Conservation (phyloP, 176 grass and related monocot genomes). For the Triticum urartu region DNA sequence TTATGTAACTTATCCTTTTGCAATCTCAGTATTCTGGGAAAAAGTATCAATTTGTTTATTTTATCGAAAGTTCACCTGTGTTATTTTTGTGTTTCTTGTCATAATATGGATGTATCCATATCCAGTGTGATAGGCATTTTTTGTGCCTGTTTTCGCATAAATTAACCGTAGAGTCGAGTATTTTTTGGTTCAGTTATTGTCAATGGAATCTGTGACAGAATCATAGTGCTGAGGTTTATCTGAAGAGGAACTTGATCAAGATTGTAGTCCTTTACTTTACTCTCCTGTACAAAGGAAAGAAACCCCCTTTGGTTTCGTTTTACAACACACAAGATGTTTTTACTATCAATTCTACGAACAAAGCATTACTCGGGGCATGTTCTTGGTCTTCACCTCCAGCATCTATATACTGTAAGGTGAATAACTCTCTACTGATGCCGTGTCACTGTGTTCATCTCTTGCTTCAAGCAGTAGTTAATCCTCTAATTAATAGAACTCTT, state of each 20-base stretch:
- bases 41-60: not conserved
- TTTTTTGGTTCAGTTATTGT: not conserved
- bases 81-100: not conserved
- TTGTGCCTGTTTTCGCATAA: not conserved
- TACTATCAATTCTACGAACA: constrained; percentile 39
- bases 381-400: not conserved
- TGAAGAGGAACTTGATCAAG: constrained; percentile 18
- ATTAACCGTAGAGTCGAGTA: not conserved
- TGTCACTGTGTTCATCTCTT: constrained; percentile 25
- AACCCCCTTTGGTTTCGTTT: constrained; percentile 24
- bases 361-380: constrained; percentile 19
- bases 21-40: not conserved
- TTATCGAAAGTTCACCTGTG: not conserved
- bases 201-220: constrained; percentile 21
- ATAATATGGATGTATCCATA: not conserved
- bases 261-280: constrained; percentile 22
- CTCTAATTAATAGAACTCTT: constrained; percentile 48
- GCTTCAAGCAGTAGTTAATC: constrained; percentile 30
- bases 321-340: constrained; percentile 19
- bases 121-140: constrained; percentile 1
- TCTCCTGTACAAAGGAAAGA: constrained; percentile 19
- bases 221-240: constrained; percentile 16
- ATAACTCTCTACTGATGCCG: constrained; percentile 11
- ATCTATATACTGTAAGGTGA: constrained; percentile 25
- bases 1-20: constrained; percentile 11